phyloP scores from a whole-genome alignment of 2,329 filamentous ascomycete genomes.

The Fusarium duplospermum region DNA sequence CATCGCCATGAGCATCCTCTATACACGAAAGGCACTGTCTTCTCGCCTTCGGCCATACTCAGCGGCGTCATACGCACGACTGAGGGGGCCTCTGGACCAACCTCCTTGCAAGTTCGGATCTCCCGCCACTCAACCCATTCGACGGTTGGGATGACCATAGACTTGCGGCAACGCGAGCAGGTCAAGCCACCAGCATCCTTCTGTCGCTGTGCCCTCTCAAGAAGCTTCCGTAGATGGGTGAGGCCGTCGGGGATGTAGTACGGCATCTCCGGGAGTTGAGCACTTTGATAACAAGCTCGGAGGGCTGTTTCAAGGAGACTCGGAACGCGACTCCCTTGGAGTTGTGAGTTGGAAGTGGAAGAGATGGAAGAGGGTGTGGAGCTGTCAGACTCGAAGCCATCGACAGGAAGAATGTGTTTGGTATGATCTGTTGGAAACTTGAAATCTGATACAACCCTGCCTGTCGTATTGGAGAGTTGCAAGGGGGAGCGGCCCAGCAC shows the following conservation, averaged over 20 bases:
- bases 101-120: constrained; percentile 38
- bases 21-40: constrained; percentile 58
- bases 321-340: constrained; percentile 53
- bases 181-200: constrained; percentile 60
- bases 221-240: constrained; percentile 52
- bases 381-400: constrained; percentile 20
- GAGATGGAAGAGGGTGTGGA: constrained; percentile 12
- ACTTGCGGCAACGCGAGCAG: constrained; percentile 64
- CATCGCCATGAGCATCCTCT: constrained; percentile 65
- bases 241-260: constrained; percentile 57
- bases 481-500: constrained; percentile 47
- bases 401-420: constrained; percentile 39
- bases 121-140: constrained; percentile 75
- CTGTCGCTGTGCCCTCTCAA: constrained; percentile 55
- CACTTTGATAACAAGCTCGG: constrained; percentile 57
- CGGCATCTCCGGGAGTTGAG: constrained; percentile 56
- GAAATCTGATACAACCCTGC: constrained; percentile 47
- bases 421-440: constrained; percentile 40
- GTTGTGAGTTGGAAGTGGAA: constrained; percentile 8
- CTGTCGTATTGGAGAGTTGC: constrained; percentile 47
- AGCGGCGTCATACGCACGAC: constrained; percentile 39
- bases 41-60: constrained; percentile 49
- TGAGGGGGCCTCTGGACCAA: constrained; percentile 5
- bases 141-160: constrained; percentile 61
- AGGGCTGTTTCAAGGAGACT: constrained; percentile 65